Evolutionary conservation across 169 alveolate species (phyloP).

Genomic region (Plasmodium coatneyi): DNA sequence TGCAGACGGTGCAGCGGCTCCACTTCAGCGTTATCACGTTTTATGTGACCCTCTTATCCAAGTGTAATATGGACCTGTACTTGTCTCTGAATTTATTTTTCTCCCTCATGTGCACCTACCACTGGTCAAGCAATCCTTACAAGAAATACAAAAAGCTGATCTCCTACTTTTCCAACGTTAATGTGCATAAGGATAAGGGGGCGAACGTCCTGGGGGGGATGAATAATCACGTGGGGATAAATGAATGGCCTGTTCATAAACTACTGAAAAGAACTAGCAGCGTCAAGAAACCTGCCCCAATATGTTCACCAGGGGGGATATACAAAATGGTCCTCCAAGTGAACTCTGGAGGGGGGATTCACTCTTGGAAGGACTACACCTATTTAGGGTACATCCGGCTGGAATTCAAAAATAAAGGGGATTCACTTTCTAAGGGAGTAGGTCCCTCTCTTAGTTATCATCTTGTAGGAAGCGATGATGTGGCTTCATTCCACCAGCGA

Average conservation of each 20-base stretch:
- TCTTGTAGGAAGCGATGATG: background rate
- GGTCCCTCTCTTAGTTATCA: background rate
- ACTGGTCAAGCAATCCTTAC: constrained; percentile 30
- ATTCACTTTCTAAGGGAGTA: background rate
- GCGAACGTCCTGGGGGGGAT: background rate
- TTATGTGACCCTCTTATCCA: background rate
- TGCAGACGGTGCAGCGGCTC: constrained; percentile 8
- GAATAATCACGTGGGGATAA: background rate
- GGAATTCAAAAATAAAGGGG: background rate
- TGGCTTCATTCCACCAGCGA: background rate
- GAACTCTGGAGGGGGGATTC: background rate
- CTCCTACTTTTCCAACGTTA: background rate
- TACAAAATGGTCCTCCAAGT: constrained; percentile 7
- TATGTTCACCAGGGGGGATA: background rate
- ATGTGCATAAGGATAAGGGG: background rate
- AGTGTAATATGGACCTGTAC: constrained; percentile 8
- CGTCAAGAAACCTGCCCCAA: background rate
- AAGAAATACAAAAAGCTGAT: constrained; percentile 6
- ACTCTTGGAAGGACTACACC: background rate
- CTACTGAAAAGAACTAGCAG: background rate
- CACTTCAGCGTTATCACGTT: constrained; percentile 37
- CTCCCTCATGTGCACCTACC: constrained; percentile 27
- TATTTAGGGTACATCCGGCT: background rate
- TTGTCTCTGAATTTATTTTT: constrained; percentile 12
- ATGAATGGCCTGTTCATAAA: constrained; percentile 2